Percentiles rank a stretch among this genome's conserved stretches.
Conservation (phyloP, 164 flowering plant species). For the Sextonia rubra region DNA sequence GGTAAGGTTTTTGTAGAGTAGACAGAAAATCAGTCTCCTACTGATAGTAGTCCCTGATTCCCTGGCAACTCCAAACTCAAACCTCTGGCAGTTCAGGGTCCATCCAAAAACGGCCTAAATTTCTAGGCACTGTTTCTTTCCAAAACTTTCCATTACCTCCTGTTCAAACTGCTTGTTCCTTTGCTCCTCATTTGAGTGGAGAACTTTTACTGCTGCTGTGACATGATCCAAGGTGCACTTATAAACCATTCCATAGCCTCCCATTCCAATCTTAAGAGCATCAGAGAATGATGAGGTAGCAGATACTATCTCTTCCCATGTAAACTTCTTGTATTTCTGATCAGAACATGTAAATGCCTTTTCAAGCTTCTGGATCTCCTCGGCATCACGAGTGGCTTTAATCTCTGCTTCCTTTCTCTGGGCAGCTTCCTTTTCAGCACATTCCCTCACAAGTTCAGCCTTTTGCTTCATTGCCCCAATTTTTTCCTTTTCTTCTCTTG, state of each 20-base stretch:
- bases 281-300: conserved; percentile 80
- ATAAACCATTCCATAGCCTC: conserved; percentile 77
- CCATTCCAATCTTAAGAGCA: conserved; percentile 61
- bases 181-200: conserved; percentile 48
- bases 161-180: conserved; percentile 61
- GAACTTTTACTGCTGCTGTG: conserved; percentile 74
- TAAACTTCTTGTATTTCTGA: conserved; percentile 47
- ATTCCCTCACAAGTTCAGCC: conserved; percentile 42
- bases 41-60: neutral
- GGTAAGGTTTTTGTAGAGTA: neutral
- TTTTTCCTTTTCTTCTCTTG: conserved; percentile 50
- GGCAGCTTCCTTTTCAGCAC: conserved; percentile 55
- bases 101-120: neutral
- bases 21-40: neutral
- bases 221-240: conserved; percentile 68
- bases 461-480: conserved; percentile 52
- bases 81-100: neutral
- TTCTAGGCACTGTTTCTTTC: neutral
- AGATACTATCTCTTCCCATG: conserved; percentile 74
- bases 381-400: conserved; percentile 43
- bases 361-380: conserved; percentile 61
- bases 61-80: neutral
- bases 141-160: conserved; percentile 46
- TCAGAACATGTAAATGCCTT: conserved; percentile 31
- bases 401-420: conserved; percentile 57